Evolutionary conservation across 1,139 yeast genomes (phyloP).

Genomic region (Petasospora rhodanensis): DNA sequence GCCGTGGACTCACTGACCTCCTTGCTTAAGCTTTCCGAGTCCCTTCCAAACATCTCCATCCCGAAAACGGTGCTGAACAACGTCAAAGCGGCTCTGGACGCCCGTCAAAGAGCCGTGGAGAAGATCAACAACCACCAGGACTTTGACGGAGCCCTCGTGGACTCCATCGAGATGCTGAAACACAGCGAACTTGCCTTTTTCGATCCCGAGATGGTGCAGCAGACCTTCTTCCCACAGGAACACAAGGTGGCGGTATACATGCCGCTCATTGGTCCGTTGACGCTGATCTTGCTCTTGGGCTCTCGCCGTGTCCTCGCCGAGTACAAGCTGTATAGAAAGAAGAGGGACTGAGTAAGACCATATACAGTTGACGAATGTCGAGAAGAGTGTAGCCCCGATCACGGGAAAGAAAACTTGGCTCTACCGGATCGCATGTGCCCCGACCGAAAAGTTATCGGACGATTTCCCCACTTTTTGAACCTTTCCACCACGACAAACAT

Average conservation of each 20-base stretch:
- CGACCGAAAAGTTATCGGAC: too few species aligned
- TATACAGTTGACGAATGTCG: too few species aligned
- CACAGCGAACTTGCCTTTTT: conserved; percentile 78
- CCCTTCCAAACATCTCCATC: conserved; percentile 74
- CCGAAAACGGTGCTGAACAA: conserved; percentile 44
- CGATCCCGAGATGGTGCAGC: conserved; percentile 92
- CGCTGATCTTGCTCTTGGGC: conserved; percentile 64
- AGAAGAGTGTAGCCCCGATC: too few species aligned
- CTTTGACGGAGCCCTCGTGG: conserved; percentile 45
- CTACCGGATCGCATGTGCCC: too few species aligned
- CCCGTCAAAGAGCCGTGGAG: conserved; percentile 29
- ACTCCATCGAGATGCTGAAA: conserved; percentile 52
- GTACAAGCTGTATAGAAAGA: conserved; percentile 19
- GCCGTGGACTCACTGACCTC: conserved; percentile 64
- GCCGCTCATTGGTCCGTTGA: conserved; percentile 83
- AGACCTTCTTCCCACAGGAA: conserved; percentile 90
- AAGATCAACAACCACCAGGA: conserved; percentile 23
- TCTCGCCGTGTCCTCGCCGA: conserved; percentile 41
- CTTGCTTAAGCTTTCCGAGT: conserved; percentile 59
- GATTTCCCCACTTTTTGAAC: too few species aligned
- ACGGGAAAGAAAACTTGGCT: too few species aligned
- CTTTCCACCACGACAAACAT: too few species aligned
- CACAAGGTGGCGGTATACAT: conserved; percentile 90
- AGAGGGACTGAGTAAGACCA: conserved; percentile 9
- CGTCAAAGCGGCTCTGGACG: conserved; percentile 30